Conservation (phyloP, 2,329 filamentous ascomycete genomes). For the Verticillium klebahnii region DNA sequence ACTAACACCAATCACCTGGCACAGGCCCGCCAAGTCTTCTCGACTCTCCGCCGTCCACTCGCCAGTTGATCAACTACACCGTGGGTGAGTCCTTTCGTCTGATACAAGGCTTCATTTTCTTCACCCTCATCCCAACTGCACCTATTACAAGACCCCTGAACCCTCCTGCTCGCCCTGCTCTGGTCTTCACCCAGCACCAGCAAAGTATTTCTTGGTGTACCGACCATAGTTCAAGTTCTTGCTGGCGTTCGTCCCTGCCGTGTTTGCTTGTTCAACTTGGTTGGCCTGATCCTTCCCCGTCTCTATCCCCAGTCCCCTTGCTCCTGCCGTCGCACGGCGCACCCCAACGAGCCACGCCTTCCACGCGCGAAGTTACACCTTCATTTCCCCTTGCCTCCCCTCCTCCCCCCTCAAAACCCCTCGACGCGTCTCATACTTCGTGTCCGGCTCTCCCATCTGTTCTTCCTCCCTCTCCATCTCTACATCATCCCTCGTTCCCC, state of each 20-base stretch:
- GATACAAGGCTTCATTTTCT: neutral
- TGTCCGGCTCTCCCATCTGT: neutral
- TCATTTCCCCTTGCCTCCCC: neutral
- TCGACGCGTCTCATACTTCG: neutral
- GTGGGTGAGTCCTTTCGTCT: neutral
- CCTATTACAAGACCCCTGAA: neutral
- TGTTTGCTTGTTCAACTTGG: neutral
- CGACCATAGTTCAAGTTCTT: neutral
- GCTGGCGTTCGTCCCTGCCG: neutral
- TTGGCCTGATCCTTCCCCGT: neutral
- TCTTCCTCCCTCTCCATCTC: neutral
- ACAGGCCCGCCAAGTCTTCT: neutral
- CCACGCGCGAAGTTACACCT: neutral
- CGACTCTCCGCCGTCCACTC: neutral
- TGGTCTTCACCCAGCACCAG: too few species aligned
- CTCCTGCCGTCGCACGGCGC: neutral
- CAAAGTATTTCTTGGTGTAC: neutral
- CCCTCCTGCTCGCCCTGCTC: neutral
- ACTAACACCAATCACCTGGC: neutral
- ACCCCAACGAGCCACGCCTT: neutral
- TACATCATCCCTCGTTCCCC: neutral
- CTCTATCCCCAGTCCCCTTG: neutral
- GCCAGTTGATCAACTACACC: neutral
- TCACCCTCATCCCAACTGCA: neutral
- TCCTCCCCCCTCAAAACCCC: neutral